These are phyloP conservation scores for Suillus hirtellus DNA, from an alignment of 768 basidiomycete species.

Conservation along the genomic window DNA sequence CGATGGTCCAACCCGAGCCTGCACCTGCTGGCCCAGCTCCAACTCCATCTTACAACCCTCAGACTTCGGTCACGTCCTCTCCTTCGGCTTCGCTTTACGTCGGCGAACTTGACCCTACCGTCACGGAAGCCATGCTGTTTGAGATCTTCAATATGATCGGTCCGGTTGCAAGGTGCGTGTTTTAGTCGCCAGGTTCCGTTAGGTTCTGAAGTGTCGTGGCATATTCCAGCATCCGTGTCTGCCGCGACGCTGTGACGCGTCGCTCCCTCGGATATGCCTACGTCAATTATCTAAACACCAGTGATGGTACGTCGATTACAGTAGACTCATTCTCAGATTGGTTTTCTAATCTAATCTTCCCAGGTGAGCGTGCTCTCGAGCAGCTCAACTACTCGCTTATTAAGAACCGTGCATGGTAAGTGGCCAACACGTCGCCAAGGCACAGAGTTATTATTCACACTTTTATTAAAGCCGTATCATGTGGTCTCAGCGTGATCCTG, in stretches of 20 bases:
- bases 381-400: constrained; percentile 99
- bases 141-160: constrained; percentile 99
- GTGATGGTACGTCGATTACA: constrained; percentile 66
- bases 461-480: constrained; percentile 82
- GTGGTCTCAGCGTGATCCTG: constrained; percentile 99
- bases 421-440: constrained; percentile 8
- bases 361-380: constrained; percentile 97
- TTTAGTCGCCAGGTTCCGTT: constrained; percentile 5
- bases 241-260: constrained; percentile 99
- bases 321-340: background rate
- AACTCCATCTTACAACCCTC: constrained; percentile 58
- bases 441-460: constrained; percentile 7
- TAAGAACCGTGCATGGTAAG: constrained; percentile 94
- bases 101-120: constrained; percentile 96
- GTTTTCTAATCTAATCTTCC: constrained; percentile 13
- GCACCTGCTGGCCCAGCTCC: constrained; percentile 44
- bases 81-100: constrained; percentile 97
- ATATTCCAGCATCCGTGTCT: constrained; percentile 86
- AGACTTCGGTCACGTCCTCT: constrained; percentile 54
- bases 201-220: background rate
- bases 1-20: constrained; percentile 52
- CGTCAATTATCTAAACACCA: constrained; percentile 96
- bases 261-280: constrained; percentile 99
- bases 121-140: constrained; percentile 99
- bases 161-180: constrained; percentile 87